Base-by-base conservation (phyloP, 2,329 filamentous ascomycete species). In the Ambrosiella xylebori region DNA sequence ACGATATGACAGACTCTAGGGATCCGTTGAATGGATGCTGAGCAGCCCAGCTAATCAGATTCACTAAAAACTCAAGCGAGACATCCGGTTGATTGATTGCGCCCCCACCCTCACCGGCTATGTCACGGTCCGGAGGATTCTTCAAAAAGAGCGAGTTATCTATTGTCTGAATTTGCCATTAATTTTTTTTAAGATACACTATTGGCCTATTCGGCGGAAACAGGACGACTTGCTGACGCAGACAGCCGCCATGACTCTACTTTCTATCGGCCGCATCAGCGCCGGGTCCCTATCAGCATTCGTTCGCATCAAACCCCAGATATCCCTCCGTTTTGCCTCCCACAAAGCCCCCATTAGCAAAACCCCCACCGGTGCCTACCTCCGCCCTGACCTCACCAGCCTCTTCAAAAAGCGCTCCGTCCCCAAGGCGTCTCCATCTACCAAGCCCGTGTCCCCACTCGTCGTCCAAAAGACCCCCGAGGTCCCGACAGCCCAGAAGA, bases 401-500 rank as follows among this genome's bases (percentile, higher is more conserved):
- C 27, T 15, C 44, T 15, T 51, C 47, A 51, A 51, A 36, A 27
- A 51, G 27, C 27, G 17, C 8, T 3, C 9, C 57, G n/a, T 11
- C 27, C 7, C 47, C 2, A 51, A 35, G 19, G 3, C 9, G 8
- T 11, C 35, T 8, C 15, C 19, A 3, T 11, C 59, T 15, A 17
- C 13, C 15, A 15, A 53, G 2, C 27, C 54, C 50, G 62, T 37
- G 58, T 61, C 59, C 52, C 60, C 39, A 1, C 45, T 7, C 17
- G 15, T 51, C 45, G 6, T 17, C n/a, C 8, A 13, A 36, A 7
- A 19, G 8, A 17, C 7, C 62, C 37, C 49, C 56, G 45, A 45
- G 55, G 47, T 57, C 60, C 60, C 52, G 37, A 61, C 49, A 38
- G 64, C 54, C n/a, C 44, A 15, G 19, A 13, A 47, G 3, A 1